Base-by-base conservation (phyloP, 495 filamentous ascomycete genomes). In the Elasticomyces elasticus region DNA sequence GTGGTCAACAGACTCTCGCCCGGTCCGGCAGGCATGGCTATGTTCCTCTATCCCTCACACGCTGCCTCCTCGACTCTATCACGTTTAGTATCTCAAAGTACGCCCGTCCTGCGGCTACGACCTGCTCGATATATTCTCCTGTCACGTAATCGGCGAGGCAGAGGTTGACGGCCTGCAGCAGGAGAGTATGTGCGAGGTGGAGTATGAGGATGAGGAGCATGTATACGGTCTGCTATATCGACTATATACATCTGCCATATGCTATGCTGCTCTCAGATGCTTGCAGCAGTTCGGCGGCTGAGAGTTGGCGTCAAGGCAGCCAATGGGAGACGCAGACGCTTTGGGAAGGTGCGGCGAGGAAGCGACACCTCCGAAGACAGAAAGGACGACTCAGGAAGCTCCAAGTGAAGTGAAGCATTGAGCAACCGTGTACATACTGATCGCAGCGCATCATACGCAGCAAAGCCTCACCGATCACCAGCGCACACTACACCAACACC, bases 1-100 rank as follows among this genome's bases (percentile, higher is more conserved):
- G 85, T 90, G 61, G 86, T 74, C 52, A 88, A 71, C 52, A 81
- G 77, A 63, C 89, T 86, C 72, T 94, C 89, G 60, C 86, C 87
- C 40, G 81, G 79, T 59, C 78, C 74, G 58, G 76, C 79, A 66
- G 89, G 85, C 89, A 95, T 95, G 27, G 62, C 74, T 44, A 28
- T 19, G 15, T 19, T 31, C 24, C n/a, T 54, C 24, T 17, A 5
- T 45, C 38, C 9, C n/a, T 19, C 6, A 22, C 13, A 43, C 5
- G 20, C 24, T 19, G 13, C 25, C 45, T 31, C n/a, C 10, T 26
- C 24, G 42, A 45, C 19, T 9, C 6, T 3, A 7, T 5, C 42
- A 5, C 5, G 5, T 26, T 19, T 4, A 45, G 42, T 26, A 23
- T 45, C 24, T 23, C 42, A 23, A 26, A 23, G 19, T 23, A 9